These are phyloP conservation scores for Lodderomyces jiufengensis DNA, from an alignment of 1,139 yeast genomes.

Conservation along the genomic window DNA sequence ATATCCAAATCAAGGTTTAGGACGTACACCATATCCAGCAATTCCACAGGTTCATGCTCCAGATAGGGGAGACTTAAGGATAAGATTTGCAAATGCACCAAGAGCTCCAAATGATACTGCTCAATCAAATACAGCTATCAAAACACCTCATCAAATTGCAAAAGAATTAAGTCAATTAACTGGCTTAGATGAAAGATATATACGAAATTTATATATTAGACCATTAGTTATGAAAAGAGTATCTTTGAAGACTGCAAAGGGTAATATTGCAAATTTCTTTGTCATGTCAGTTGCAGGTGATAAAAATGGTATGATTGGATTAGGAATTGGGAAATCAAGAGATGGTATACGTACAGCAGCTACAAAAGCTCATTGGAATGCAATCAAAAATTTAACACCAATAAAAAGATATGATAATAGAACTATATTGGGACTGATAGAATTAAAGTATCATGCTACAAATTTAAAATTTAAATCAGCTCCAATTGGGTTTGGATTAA, in stretches of 20 bases:
- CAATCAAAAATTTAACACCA: conserved; percentile 77
- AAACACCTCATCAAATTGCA: conserved; percentile 37
- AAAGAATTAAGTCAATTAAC: conserved; percentile 64
- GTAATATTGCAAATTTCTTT: conserved; percentile 83
- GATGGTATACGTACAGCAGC: conserved; percentile 76
- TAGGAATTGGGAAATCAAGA: conserved; percentile 92
- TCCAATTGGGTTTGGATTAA: conserved; percentile 90
- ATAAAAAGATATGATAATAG: conserved; percentile 88
- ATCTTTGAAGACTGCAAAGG: conserved; percentile 90
- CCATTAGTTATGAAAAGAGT: conserved; percentile 76
- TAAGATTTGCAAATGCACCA: conserved; percentile 29
- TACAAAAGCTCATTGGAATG: conserved; percentile 89
- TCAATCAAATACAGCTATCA: conserved; percentile 14
- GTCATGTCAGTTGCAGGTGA: conserved; percentile 92
- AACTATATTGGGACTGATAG: conserved; percentile 83
- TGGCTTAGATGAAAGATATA: conserved; percentile 67
- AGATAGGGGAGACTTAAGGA: conserved; percentile 39
- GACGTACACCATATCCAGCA: conserved; percentile 39
- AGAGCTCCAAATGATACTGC: conserved; percentile 12
- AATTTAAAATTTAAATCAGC: conserved; percentile 79
- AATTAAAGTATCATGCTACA: conserved; percentile 84
- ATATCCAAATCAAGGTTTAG: conserved; percentile 43
- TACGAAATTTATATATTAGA: conserved; percentile 61
- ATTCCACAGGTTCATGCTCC: conserved; percentile 42
- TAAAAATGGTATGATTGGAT: conserved; percentile 86